phyloP scores from a whole-genome alignment of 75 land plant species.

The Pinus albicaulis region DNA sequence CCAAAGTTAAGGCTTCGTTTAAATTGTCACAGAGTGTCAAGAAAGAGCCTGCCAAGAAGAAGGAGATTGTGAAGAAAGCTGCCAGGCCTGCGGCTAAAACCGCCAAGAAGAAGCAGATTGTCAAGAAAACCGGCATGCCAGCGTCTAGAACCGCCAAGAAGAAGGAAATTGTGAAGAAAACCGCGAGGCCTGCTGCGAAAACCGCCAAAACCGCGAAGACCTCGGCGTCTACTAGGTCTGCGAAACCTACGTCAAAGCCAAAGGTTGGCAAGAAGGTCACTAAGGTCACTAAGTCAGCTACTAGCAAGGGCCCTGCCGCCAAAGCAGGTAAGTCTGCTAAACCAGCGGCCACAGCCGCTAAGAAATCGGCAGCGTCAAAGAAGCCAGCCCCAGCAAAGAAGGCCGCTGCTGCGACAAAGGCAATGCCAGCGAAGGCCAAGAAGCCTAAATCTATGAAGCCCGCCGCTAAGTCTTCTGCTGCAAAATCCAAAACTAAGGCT shows the following conservation, averaged over 20 bases:
- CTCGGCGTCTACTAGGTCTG: not conserved
- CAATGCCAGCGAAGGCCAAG: not conserved
- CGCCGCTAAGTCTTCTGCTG: not conserved
- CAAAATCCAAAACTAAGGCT: not conserved
- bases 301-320: not conserved
- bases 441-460: constrained; percentile 1
- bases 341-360: not conserved
- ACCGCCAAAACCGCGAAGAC: constrained; percentile 5
- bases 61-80: not conserved
- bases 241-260: not conserved
- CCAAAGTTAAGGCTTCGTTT: constrained; percentile 16
- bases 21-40: constrained; percentile 20
- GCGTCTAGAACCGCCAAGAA: constrained; percentile 5
- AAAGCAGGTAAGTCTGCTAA: not conserved
- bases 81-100: not conserved
- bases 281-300: not conserved
- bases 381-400: not conserved
- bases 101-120: not conserved
- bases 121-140: constrained; percentile 5
- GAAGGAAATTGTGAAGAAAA: too few species aligned
- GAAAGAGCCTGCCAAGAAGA: constrained; percentile 7
- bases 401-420: not conserved
- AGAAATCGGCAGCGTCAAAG: not conserved
- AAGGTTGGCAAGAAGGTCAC: not conserved
- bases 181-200: not conserved